Evolutionary conservation across 2,329 filamentous ascomycete genomes (phyloP), one percentile per base, ranked within the genome.

Genomic region (Penicillium freii): DNA sequence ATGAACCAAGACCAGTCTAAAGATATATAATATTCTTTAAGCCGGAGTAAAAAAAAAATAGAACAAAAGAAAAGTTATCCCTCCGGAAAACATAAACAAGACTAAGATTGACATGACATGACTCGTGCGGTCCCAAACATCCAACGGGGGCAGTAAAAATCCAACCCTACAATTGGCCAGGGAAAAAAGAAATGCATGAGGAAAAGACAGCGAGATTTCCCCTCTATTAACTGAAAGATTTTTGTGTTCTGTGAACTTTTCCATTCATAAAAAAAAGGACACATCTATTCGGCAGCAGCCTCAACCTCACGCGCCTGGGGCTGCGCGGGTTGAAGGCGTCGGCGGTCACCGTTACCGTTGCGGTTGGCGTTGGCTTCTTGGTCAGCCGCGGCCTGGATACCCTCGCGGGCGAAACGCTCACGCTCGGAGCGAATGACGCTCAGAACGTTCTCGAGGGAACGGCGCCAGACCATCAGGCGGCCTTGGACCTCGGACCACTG

Each of bases 401-500:
- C 68, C 56, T 95, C 91, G 53, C 85, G 80, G 68, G 89, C 83
- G 66, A 89, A 92, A 69, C 90, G 88, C 77, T 87, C 82, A 81
- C 95, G 88, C 81, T 96, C 91, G 73, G 85, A 81, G 70, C 87
- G 85, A 65, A 97, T 84, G 45, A 94, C 90, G 55, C 82, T 80
- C 66, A 95, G 80, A 19, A 99, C 92, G 65, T 85, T 86, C 71
- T 86, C 84, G 69, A 97, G 81, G 67, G 90, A 93, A 67, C 85
- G 83, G 75, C 89, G 87, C 93, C 93, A 97, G 75, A 92, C 90
- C 78, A 96, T 92, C 69, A 99, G 81, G 61, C 93, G 85, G 62
- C 89, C 91, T 60, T 91, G 90, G 53, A 99, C 88, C 81, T 99
- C 93, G 67, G 90, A 87, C 92, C 95, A 99, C 81, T 99, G 94